Base-by-base conservation (phyloP, 2,329 filamentous ascomycete species). In the Diaporthe ilicicola region DNA sequence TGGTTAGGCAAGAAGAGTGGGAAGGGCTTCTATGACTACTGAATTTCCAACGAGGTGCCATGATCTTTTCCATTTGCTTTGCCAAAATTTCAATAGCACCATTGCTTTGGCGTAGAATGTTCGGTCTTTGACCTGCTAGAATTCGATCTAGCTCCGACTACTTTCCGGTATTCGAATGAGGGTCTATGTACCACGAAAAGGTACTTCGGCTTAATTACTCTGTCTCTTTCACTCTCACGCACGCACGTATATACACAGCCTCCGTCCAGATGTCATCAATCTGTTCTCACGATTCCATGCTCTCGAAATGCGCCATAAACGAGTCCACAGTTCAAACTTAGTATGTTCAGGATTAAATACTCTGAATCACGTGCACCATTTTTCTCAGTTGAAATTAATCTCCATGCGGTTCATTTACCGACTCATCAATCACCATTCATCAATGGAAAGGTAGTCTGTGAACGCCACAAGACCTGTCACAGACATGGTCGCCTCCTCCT, bases 1-100 rank as follows among this genome's bases (percentile, higher is more conserved):
- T 99, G 96, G 96, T 79, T 98, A 73, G 96, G 96, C 24, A 98
- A 97, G 90, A 99, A 99, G 90, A 93, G 90, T 76, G 95, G 95
- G 29, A 98, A 96, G 84, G 96, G 96, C 2, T 98, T 98, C 81
- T 97, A 97, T 78, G 93, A 96, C 70, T 97, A 97, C 81, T 94
- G 46, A 70, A n/a, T 22, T 24, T 27, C 32, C 29, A 64, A 37
- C 15, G 12, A 3, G 4, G 48, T 50, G n/a, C 29, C 42, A 24
- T 50, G 32, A 50, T 64, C 44, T 24, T 9, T n/a, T 27, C 34
- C 29, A 13, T 4, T 19, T 50, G 44, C 22, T 19, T 29, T 37
- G 2, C 29, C 9, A 34, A 29, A 37, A 37, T 2, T 64, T 29
- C 6, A 50, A 50, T 19, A 50, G 12, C 24, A 27, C 24, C n/a